Conservation (phyloP, 2,329 filamentous ascomycete species). For the Aspergillus sp. region DNA sequence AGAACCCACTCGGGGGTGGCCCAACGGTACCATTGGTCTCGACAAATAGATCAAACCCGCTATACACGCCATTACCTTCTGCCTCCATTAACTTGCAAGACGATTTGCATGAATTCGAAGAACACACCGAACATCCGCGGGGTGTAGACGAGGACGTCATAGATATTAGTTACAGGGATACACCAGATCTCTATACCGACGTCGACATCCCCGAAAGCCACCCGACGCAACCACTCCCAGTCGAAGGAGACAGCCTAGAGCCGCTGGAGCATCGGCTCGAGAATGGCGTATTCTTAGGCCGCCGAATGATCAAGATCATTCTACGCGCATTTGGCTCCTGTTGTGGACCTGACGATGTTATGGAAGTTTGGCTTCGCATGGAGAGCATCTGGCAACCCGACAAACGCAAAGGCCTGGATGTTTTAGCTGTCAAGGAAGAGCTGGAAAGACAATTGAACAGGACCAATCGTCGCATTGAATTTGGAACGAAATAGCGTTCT, state of each 20-base stretch:
- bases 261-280: constrained; percentile 33
- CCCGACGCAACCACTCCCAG: constrained; percentile 4
- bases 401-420: constrained; percentile 36
- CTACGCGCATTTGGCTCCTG: constrained; percentile 42
- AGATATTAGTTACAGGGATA: background rate
- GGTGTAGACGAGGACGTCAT: constrained; percentile 10
- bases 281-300: constrained; percentile 44
- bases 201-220: constrained; percentile 17
- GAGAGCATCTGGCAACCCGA: constrained; percentile 42
- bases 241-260: constrained; percentile 15
- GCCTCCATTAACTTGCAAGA: background rate
- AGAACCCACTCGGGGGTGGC: constrained; percentile 29
- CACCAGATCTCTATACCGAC: constrained; percentile 5
- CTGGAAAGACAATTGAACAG: constrained; percentile 36
- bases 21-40: constrained; percentile 7
- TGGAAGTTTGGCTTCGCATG: constrained; percentile 40
- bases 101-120: constrained; percentile 8
- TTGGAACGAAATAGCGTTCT: background rate
- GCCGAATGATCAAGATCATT: constrained; percentile 39
- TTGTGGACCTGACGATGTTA: constrained; percentile 35
- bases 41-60: constrained; percentile 12
- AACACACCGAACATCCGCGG: constrained; percentile 1
- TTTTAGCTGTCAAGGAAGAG: constrained; percentile 38
- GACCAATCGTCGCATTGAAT: constrained; percentile 4
- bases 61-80: constrained; percentile 29